Conservation (phyloP, 805 yeast genomes). For the Teunomyces aglyptinius region DNA sequence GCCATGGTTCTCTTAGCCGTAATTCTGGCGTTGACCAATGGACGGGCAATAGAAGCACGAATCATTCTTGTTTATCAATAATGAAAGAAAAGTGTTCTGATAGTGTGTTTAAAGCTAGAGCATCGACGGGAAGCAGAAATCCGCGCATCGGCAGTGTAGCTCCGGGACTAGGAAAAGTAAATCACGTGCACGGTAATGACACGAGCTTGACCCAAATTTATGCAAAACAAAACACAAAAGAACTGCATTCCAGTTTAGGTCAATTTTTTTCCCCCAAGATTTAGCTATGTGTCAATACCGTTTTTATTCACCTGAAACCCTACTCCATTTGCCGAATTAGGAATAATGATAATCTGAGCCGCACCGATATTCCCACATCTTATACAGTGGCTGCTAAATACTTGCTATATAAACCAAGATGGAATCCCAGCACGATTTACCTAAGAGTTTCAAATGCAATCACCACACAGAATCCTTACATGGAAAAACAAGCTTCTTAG, state of each 20-base stretch:
- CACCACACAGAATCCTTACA: not conserved
- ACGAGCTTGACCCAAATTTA: not conserved
- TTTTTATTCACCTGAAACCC: not conserved
- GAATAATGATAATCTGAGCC: not conserved
- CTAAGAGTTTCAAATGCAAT: not conserved
- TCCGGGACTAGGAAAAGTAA: not conserved
- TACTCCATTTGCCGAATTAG: not conserved
- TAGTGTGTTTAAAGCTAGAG: slow-evolving; percentile 14
- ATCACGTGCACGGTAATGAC: not conserved
- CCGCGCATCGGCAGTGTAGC: slow-evolving; percentile 10
- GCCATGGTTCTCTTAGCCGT: slow-evolving; percentile 37
- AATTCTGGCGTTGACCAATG: slow-evolving; percentile 12
- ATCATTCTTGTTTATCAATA: slow-evolving; percentile 11
- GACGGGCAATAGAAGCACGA: slow-evolving; percentile 16
- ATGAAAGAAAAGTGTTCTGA: slow-evolving; percentile 3
- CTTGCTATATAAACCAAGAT: not conserved
- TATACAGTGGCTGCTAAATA: not conserved
- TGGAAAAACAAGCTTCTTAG: not conserved
- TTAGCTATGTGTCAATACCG: not conserved
- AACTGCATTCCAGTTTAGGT: too few relatives aligned
- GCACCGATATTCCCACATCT: not conserved
- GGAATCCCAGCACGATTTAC: not conserved
- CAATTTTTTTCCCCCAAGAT: too few relatives aligned
- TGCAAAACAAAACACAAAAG: not conserved
- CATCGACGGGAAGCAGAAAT: slow-evolving; percentile 14